Evolutionary conservation across 2,329 filamentous ascomycete species (phyloP), one percentile per base, ranked within the genome.

Genomic region (Apiospora koreana): DNA sequence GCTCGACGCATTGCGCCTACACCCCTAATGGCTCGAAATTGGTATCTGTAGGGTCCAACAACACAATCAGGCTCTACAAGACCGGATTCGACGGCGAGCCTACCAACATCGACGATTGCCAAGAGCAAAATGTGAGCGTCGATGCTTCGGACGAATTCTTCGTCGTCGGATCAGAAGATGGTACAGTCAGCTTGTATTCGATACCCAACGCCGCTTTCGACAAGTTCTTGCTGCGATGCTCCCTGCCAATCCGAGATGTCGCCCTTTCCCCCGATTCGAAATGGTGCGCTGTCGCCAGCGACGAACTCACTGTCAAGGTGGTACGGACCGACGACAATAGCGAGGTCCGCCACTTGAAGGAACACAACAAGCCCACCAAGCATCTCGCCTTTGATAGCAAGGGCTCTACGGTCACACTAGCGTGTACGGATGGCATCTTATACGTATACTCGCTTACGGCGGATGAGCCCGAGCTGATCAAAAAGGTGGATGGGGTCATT

Each of bases 211-310:
- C 91, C 76, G 81, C 85, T 38, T 94, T 97, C 82, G 93, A 97
- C 72, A 91, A 92, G 71, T 92, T 97, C 74, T 88, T 99, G 67
- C 88, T 94, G 35, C 91, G 96, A 73, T 93, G 92, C 70, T 91
- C 94, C n/a, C 84, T 98, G 2, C 94, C 96, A 0, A 89, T 98
- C 42, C 89, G 96, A 77, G 94, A 98, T 79, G 86, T 99, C 68
- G 91, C 93, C 4, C 84, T 99, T 18, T 95, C 94, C 2, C 88
- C 90, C 1, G 93, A 98, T 79, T 88, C 89, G 0, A 88, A 93
- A 76, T 98, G 94, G 95, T 93, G 92, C 74, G 96, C 96, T 41
- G 94, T 98, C 35, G 94, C 95, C n/a, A 98, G 95, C 85, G 97
- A 98, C 80, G 96, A 99, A 80, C 85, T 97, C 71, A 93, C 92